phyloP scores from a whole-genome alignment of 2,329 filamentous ascomycete species.

The Pseudogymnoascus sp. region DNA sequence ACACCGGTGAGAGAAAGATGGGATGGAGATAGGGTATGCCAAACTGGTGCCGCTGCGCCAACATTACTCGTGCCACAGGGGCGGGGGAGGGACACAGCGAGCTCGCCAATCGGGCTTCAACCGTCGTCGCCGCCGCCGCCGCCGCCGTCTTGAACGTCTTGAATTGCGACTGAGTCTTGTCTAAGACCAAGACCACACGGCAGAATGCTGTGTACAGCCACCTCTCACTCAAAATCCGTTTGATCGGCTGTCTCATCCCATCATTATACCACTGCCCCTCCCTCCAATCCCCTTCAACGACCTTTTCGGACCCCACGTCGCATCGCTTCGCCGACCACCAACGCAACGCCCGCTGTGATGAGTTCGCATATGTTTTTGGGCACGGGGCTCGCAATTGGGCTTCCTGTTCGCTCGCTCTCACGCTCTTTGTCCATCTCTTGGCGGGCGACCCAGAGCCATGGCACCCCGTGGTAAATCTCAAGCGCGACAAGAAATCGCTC shows the following conservation, averaged over 20 bases:
- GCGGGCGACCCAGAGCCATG: background rate
- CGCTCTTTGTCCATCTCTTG: background rate
- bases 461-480: background rate
- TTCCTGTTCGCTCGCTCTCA: background rate
- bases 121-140: background rate
- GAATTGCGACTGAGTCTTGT: background rate
- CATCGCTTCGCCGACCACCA: background rate
- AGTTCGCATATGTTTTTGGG: background rate
- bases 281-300: background rate
- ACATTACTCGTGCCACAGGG: background rate
- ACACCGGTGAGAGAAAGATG: background rate
- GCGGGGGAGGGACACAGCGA: background rate
- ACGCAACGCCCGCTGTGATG: background rate
- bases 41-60: background rate
- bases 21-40: background rate
- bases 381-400: background rate
- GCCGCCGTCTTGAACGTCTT: background rate
- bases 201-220: background rate
- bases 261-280: background rate
- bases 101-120: slow-evolving; percentile 1
- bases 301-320: background rate
- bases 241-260: background rate
- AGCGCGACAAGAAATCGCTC: background rate
- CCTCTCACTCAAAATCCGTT: background rate
- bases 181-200: background rate